Percentiles rank a stretch among this genome's conserved stretches.
Evolutionary conservation across 257 asterid genomes (phyloP).

Genomic region (Mentha longifolia): DNA sequence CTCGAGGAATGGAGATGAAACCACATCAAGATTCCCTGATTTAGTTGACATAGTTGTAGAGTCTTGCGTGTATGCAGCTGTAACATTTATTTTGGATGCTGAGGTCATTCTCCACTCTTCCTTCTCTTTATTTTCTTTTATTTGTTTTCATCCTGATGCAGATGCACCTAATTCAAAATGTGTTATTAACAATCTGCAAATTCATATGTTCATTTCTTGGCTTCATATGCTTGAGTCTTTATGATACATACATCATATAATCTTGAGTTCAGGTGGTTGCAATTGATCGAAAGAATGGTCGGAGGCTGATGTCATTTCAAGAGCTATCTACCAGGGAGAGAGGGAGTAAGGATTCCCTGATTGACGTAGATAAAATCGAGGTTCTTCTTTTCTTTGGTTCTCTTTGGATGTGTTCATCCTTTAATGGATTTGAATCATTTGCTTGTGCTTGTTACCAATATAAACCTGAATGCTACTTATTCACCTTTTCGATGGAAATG

Average conservation of each 20-base stretch:
- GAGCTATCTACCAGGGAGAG: conserved; percentile 94
- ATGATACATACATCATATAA: conserved; percentile 16
- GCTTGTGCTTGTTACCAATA: background rate
- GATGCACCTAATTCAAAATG: background rate
- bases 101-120: conserved; percentile 58
- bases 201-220: conserved; percentile 33
- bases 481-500: conserved; percentile 6
- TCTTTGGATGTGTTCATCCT: background rate
- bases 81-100: conserved; percentile 78
- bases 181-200: conserved; percentile 17
- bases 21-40: conserved; percentile 85
- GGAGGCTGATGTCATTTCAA: conserved; percentile 89
- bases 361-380: conserved; percentile 75
- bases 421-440: background rate
- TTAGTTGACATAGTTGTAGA: conserved; percentile 61
- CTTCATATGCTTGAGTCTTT: conserved; percentile 24
- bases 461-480: background rate
- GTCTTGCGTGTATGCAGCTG: conserved; percentile 49
- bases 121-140: conserved; percentile 22
- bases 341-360: conserved; percentile 78
- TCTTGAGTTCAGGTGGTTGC: conserved; percentile 76
- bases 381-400: conserved; percentile 26
- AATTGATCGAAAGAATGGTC: conserved; percentile 67
- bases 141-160: background rate
- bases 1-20: conserved; percentile 92